A percentile compares a stretch with the other conserved stretches of the same genome.
phyloP scores from a whole-genome alignment of 139 green algal species.

The Gonium pectorale region DNA sequence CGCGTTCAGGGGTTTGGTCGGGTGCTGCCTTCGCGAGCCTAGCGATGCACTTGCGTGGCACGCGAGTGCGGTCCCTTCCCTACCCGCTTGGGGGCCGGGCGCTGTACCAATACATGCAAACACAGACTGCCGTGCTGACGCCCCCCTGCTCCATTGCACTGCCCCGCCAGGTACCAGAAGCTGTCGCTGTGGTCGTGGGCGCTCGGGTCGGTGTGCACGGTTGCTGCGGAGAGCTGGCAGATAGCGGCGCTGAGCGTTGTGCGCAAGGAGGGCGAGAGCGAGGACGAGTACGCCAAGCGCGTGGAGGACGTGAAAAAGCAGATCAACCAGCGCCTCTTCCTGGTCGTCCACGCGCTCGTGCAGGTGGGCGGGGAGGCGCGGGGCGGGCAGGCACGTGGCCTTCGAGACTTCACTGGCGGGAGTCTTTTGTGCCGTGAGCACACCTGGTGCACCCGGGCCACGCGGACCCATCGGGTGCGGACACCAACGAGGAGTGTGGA shows the following conservation, averaged over 20 bases:
- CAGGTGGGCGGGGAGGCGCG: constrained; percentile 63
- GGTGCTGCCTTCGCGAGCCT: no score
- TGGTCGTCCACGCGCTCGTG: constrained; percentile 78
- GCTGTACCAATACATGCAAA: no score
- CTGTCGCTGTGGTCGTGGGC: constrained; percentile 75
- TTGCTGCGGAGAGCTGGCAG: constrained; percentile 55
- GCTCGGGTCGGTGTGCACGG: constrained; percentile 65
- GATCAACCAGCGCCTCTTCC: constrained; percentile 72
- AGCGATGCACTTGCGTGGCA: no score
- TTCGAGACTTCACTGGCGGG: no score
- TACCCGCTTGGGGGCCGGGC: no score
- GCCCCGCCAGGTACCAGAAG: constrained; percentile 60
- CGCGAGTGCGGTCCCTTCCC: no score
- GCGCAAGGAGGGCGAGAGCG: constrained; percentile 65
- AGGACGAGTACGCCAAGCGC: constrained; percentile 72
- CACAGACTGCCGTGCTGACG: no score
- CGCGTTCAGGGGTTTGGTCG: no score
- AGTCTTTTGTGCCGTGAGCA: no score
- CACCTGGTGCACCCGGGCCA: no score
- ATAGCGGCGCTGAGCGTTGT: constrained; percentile 40
- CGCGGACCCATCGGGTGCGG: no score
- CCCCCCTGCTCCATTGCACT: not conserved
- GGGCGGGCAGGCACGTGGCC: constrained; percentile 17
- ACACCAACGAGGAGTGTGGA: no score
- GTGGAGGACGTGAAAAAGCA: constrained; percentile 68